Conservation (phyloP, 176 grass and related monocot species). For the Phoenix roebelenii region DNA sequence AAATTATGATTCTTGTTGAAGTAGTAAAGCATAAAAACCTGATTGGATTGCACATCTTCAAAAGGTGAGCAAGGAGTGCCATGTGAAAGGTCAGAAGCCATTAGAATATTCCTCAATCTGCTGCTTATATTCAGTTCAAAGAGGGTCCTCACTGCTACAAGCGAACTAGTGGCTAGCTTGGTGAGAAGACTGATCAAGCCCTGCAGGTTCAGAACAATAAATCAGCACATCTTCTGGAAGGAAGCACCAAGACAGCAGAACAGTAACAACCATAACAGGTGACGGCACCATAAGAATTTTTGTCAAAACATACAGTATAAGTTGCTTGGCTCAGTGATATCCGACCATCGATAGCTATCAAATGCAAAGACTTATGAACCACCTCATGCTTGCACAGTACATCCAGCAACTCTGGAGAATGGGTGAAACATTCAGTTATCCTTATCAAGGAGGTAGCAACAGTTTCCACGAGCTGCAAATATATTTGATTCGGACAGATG, state of each 20-base stretch:
- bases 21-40: conserved; percentile 34
- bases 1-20: not conserved
- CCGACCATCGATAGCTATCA: conserved; percentile 47
- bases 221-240: not conserved
- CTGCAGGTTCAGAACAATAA: conserved; percentile 41
- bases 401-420: conserved; percentile 62
- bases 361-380: conserved; percentile 48
- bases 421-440: conserved; percentile 53
- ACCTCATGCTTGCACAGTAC: conserved; percentile 56
- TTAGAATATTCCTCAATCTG: conserved; percentile 62
- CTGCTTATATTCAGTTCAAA: conserved; percentile 73
- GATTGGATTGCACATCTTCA: conserved; percentile 63
- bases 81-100: conserved; percentile 55
- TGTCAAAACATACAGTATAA: conserved; percentile 48
- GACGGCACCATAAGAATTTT: not conserved
- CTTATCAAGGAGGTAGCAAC: conserved; percentile 62
- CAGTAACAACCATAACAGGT: too few relatives aligned
- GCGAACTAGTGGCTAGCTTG: conserved; percentile 64
- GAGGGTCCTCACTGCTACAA: conserved; percentile 68
- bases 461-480: conserved; percentile 57
- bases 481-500: not conserved
- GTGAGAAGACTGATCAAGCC: conserved; percentile 69
- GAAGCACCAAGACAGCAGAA: too few relatives aligned
- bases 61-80: conserved; percentile 44
- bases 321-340: conserved; percentile 43